A percentile compares a stretch with the other conserved stretches of the same genome.
phyloP scores from a whole-genome alignment of 352 stramenopile species.

The Pythium sp. region DNA sequence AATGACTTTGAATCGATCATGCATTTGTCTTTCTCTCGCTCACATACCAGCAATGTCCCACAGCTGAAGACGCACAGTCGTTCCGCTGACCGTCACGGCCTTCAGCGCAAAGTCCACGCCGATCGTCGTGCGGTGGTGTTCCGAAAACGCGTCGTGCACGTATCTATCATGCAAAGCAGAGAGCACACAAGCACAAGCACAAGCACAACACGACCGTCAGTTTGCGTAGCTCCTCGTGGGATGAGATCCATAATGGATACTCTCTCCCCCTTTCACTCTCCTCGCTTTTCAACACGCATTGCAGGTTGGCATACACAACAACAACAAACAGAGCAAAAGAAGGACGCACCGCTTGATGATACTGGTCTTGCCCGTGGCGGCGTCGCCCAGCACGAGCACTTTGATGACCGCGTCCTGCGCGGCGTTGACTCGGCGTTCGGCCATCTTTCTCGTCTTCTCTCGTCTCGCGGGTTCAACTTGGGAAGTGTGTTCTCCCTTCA shows the following conservation, averaged over 20 bases:
- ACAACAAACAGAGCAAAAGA: background rate
- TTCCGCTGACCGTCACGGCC: slow-evolving; percentile 81
- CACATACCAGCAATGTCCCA: slow-evolving; percentile 88
- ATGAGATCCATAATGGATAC: background rate
- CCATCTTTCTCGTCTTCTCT: slow-evolving; percentile 31
- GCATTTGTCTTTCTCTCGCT: background rate
- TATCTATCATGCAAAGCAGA: slow-evolving; percentile 38
- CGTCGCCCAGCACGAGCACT: slow-evolving; percentile 89
- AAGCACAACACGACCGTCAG: background rate
- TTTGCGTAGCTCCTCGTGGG: background rate
- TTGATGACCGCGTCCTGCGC: slow-evolving; percentile 91
- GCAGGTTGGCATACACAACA: too few species aligned
- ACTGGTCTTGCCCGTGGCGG: slow-evolving; percentile 90
- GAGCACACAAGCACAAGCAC: background rate
- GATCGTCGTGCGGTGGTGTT: slow-evolving; percentile 92
- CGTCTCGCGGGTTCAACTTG: slow-evolving; percentile 7
- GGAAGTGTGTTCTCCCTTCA: slow-evolving; percentile 7
- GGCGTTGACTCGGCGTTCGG: slow-evolving; percentile 63
- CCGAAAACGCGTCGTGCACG: slow-evolving; percentile 89
- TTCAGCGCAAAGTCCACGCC: slow-evolving; percentile 93
- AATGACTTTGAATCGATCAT: background rate
- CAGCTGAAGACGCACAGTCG: slow-evolving; percentile 89
- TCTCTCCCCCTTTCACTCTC: background rate
- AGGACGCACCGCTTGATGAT: slow-evolving; percentile 88
- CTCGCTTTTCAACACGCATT: background rate